These are phyloP conservation scores for Diaporthe sp. DNA, from an alignment of 2,329 filamentous ascomycete species.

Conservation along the genomic window DNA sequence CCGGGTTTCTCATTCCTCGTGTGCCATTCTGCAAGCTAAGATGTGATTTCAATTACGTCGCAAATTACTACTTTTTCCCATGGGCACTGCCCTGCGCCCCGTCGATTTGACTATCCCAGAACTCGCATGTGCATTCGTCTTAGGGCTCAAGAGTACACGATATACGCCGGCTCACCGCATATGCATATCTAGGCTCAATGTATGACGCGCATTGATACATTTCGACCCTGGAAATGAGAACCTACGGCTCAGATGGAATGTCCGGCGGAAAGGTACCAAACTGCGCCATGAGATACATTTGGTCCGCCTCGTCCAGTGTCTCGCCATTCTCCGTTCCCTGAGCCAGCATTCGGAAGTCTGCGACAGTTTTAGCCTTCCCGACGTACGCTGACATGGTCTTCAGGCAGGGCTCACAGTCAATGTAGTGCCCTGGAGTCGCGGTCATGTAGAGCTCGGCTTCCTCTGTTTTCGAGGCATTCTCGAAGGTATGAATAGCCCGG, in stretches of 20 bases:
- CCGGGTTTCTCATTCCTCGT: not conserved
- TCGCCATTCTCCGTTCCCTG: conserved; percentile 46
- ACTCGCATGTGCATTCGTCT: not conserved
- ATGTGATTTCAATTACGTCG: no score
- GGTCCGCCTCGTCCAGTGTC: conserved; percentile 44
- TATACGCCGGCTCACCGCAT: no score
- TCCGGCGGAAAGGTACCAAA: conserved; percentile 53
- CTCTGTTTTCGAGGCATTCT: conserved; percentile 50
- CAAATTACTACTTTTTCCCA: not conserved
- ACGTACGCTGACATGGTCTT: not conserved
- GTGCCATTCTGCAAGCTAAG: no score
- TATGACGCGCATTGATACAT: no score
- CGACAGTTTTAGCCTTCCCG: not conserved
- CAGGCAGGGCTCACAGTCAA: conserved; percentile 49
- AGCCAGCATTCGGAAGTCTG: conserved; percentile 52
- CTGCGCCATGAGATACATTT: conserved; percentile 51
- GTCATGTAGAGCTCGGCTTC: conserved; percentile 53
- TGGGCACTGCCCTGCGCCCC: not conserved
- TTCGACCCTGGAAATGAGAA: not conserved
- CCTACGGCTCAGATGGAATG: conserved; percentile 9
- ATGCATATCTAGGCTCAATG: not conserved
- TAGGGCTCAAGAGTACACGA: no score
- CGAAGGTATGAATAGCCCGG: conserved; percentile 51
- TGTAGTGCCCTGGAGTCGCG: conserved; percentile 52
- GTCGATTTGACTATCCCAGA: no score